Base-by-base conservation (phyloP, 1,139 yeast genomes). In the Pichia sp. region DNA sequence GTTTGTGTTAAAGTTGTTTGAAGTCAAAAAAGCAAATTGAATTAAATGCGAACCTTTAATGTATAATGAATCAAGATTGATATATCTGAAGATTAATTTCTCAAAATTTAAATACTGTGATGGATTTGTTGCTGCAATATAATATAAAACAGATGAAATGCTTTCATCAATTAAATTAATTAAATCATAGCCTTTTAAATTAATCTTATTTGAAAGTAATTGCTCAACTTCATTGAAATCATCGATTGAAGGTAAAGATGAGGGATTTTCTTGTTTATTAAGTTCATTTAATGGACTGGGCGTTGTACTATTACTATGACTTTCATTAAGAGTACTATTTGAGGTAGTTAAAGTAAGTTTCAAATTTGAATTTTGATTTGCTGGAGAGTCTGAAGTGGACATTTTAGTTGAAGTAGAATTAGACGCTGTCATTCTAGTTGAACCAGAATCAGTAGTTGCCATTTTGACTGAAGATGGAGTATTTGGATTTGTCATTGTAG, bases 41-140 rank as follows among this genome's bases (percentile, higher is more conserved):
- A 83, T 64, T 51, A 83, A 66, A 22, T 84, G 87, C 38, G 79
- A 63, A 56, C 77, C 76, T 5, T 76, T 75, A 5, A 76, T 66
- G 9, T 77, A 77, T 18, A 79, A 73, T 22, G 65, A 54, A 47
- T 77, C 81, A 6, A 62, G 55, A 6, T 61, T 60, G 6, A 79
- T 57, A 46, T 70, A 71, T 5, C 65, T 61, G 22, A 70, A 65
- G 31, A 59, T 56, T 19, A 18, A 36, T 19, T 49, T 57, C 13
- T 79, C 53, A 58, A 73, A 80, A 16, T 66, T 64, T 51, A 70
- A 74, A 60, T 75, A 81, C 36, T 77, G 79, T 0, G 57, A 58
- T 42, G 86, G 81, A 62, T 83, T 81, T 59, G 62, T 76, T 76
- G 63, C 80, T 64, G 65, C 67, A 33, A 67, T 46, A 45, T 60